These are phyloP conservation scores for Chlorella sp. DNA, from an alignment of 139 green algal species.

Conservation along the genomic window DNA sequence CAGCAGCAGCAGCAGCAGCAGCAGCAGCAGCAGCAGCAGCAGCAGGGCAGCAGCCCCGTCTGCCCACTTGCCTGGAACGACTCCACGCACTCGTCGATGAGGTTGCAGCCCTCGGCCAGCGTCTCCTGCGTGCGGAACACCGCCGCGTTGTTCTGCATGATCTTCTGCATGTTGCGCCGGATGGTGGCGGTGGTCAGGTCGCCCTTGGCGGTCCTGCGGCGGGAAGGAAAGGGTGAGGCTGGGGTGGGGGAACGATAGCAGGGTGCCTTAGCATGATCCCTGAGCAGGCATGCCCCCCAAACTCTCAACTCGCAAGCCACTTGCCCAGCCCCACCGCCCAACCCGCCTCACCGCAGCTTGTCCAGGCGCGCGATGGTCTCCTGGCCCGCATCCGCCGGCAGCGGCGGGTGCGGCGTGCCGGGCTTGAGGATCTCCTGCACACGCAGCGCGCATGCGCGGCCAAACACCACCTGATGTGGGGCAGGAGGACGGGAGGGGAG, in stretches of 20 bases:
- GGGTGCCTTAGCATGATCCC: too few relatives aligned
- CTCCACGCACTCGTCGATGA: slow-evolving; percentile 89
- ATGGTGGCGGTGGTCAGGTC: slow-evolving; percentile 79
- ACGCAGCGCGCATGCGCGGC: slow-evolving; percentile 91
- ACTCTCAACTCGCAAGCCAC: too few relatives aligned
- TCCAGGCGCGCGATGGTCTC: slow-evolving; percentile 87
- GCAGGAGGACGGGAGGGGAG: too few relatives aligned
- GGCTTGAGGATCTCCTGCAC: slow-evolving; percentile 85
- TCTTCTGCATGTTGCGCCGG: slow-evolving; percentile 86
- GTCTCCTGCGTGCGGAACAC: slow-evolving; percentile 96
- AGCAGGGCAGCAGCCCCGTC: neutral
- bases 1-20: too few relatives aligned
- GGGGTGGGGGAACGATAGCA: neutral
- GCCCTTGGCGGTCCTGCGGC: slow-evolving; percentile 75
- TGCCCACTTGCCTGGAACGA: slow-evolving; percentile 59
- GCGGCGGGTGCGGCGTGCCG: slow-evolving; percentile 74
- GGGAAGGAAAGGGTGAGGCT: neutral
- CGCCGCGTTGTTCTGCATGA: slow-evolving; percentile 96
- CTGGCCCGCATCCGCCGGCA: slow-evolving; percentile 82
- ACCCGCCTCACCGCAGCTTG: slow-evolving; percentile 68
- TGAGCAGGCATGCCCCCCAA: too few relatives aligned
- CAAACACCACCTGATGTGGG: slow-evolving; percentile 90
- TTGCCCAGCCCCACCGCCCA: too few relatives aligned
- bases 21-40: neutral
- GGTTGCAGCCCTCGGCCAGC: slow-evolving; percentile 84